A percentile compares a stretch with the other conserved stretches of the same genome.
phyloP scores from a whole-genome alignment of 2,329 filamentous ascomycete species.

The Clonostachys chloroleuca region DNA sequence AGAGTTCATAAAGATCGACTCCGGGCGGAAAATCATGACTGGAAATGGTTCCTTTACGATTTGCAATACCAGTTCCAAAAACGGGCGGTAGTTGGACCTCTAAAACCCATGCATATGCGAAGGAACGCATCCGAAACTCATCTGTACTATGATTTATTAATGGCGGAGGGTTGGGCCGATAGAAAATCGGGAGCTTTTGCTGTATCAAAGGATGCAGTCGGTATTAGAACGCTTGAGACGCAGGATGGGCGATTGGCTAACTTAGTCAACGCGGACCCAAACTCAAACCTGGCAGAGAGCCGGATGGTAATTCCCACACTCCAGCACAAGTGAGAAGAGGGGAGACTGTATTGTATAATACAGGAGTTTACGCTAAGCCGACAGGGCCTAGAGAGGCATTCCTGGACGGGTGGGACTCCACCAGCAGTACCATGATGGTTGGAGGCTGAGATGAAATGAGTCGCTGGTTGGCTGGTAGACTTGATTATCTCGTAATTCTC shows the following conservation, averaged over 20 bases:
- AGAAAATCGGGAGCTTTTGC: slow-evolving; percentile 50
- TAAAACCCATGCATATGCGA: slow-evolving; percentile 41
- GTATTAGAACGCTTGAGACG: slow-evolving; percentile 51
- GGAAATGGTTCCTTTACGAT: slow-evolving; percentile 75
- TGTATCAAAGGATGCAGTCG: slow-evolving; percentile 47
- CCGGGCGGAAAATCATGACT: slow-evolving; percentile 59
- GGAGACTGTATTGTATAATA: slow-evolving; percentile 61
- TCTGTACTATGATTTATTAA: slow-evolving; percentile 57
- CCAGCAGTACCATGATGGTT: slow-evolving; percentile 60
- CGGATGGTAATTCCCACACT: slow-evolving; percentile 69
- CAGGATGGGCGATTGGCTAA: slow-evolving; percentile 49
- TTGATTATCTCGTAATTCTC: too few relatives aligned
- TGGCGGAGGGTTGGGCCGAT: slow-evolving; percentile 45
- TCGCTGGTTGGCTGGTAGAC: too few relatives aligned
- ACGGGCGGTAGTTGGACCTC: slow-evolving; percentile 44
- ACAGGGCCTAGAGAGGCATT: slow-evolving; percentile 46
- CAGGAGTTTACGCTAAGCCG: slow-evolving; percentile 68
- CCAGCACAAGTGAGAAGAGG: slow-evolving; percentile 54
- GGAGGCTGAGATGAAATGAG: not conserved
- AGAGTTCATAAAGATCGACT: slow-evolving; percentile 57
- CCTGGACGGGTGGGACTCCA: slow-evolving; percentile 55
- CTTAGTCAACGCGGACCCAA: slow-evolving; percentile 72
- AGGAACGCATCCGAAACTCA: slow-evolving; percentile 49
- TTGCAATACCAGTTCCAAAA: slow-evolving; percentile 40
- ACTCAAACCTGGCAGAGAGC: slow-evolving; percentile 71